Percentiles rank a stretch among this genome's conserved stretches.
Conservation (phyloP, 2,329 filamentous ascomycete genomes). For the Parastagonospora avenae region DNA sequence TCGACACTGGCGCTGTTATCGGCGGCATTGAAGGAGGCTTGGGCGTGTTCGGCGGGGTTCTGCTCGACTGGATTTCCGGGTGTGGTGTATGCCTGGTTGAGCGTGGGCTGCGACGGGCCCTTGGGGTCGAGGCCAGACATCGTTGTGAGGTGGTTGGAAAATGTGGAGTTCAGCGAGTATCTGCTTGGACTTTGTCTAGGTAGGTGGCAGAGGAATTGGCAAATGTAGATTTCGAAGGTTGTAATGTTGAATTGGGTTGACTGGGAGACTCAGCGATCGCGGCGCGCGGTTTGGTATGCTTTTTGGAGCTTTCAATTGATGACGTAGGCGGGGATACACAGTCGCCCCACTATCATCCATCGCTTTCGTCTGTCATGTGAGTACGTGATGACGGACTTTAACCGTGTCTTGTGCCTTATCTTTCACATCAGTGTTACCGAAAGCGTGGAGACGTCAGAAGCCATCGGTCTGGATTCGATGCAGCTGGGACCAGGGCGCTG, state of each 20-base stretch:
- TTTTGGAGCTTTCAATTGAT: slow-evolving; percentile 1
- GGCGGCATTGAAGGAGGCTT: slow-evolving; percentile 42
- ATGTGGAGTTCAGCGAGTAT: not conserved
- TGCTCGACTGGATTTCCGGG: slow-evolving; percentile 53
- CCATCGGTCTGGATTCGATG: too few species aligned
- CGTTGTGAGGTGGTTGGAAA: slow-evolving; percentile 7
- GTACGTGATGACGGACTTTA: not conserved
- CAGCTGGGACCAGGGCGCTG: too few species aligned
- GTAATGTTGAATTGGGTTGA: too few species aligned
- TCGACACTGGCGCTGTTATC: slow-evolving; percentile 35
- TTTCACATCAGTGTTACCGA: not conserved
- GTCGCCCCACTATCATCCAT: not conserved
- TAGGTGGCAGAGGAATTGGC: not conserved
- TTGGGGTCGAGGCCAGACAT: slow-evolving; percentile 50
- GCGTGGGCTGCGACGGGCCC: slow-evolving; percentile 52
- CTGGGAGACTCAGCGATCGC: not conserved
- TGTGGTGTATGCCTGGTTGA: slow-evolving; percentile 53
- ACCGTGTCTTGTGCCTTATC: not conserved
- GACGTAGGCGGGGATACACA: slow-evolving; percentile 5
- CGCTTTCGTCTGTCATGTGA: not conserved
- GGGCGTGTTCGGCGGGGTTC: slow-evolving; percentile 45
- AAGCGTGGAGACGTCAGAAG: too few species aligned
- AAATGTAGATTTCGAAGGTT: not conserved
- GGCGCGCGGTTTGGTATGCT: not conserved
- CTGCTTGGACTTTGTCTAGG: not conserved